Percentiles rank a stretch among this genome's conserved stretches.
Conservation (phyloP, 192 early-diverging fungal genomes). For the Coemansia nantahalensis region DNA sequence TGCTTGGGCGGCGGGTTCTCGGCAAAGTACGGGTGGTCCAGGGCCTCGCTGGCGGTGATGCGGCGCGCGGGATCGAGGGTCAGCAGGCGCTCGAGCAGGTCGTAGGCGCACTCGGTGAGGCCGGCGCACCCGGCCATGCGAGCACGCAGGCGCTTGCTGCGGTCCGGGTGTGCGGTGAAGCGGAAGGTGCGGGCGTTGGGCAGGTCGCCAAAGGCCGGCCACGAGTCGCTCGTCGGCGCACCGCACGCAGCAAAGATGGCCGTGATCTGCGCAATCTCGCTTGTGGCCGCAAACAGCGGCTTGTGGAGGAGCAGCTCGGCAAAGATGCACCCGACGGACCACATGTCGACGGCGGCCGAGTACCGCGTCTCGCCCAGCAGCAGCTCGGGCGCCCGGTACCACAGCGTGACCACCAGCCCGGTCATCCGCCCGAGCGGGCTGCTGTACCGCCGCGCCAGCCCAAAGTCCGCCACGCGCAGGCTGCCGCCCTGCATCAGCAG, state of each 20-base stretch:
- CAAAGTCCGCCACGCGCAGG: conserved; percentile 96
- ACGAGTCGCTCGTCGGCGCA: conserved; percentile 72
- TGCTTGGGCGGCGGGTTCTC: conserved; percentile 88
- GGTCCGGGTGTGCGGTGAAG: conserved; percentile 54
- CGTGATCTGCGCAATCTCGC: conserved; percentile 76
- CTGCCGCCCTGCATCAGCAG: conserved; percentile 76
- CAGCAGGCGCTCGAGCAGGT: conserved; percentile 74
- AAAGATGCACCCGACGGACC: conserved; percentile 98
- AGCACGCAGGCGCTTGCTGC: conserved; percentile 33
- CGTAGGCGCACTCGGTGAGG: conserved; percentile 74
- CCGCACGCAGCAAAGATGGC: conserved; percentile 89
- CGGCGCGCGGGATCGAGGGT: conserved; percentile 80
- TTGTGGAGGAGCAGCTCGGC: conserved; percentile 85
- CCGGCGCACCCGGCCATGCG: conserved; percentile 42
- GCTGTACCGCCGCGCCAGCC: conserved; percentile 87
- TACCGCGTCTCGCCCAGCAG: conserved; percentile 85
- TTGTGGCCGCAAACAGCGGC: conserved; percentile 77
- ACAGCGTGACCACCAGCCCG: conserved; percentile 90
- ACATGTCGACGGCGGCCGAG: conserved; percentile 87
- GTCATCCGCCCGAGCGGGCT: conserved; percentile 79
- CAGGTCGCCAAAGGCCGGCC: conserved; percentile 68
- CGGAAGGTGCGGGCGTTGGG: conserved; percentile 73
- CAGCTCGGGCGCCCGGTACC: conserved; percentile 96
- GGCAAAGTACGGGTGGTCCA: conserved; percentile 88
- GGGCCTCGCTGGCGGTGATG: conserved; percentile 87